Evolutionary conservation across 192 early-diverging fungal genomes (phyloP), one percentile per base, ranked within the genome.

Genomic region (Coemansia umbellata): DNA sequence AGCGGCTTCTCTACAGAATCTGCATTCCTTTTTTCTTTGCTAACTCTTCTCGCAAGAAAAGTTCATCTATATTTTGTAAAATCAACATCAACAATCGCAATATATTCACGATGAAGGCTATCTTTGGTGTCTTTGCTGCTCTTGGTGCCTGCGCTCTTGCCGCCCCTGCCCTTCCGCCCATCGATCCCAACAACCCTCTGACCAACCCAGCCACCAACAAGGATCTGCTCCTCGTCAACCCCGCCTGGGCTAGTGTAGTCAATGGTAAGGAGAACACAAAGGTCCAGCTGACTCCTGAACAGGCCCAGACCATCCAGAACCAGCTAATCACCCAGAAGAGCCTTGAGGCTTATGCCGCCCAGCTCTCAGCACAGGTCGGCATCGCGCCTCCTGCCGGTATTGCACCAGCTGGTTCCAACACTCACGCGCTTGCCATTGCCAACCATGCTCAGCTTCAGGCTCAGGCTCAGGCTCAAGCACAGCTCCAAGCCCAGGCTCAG

Each of bases 291-390:
- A 71, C 61, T 9, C 63, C 64, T 19, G 72, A 74, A 44, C 72
- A 74, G 56, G 21, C 44, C 31, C 53, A 51, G 19, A 68, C 65
- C 17, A 54, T 74, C 44, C 72, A 74, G 52, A 74, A 68, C 60
- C 72, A 74, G 49, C 31, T 74, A n/a, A 55, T 67, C 18, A 58
- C 72, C 15, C 72, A 74, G 52, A 63, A 60, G 60, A 68, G 60
- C 65, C 60, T 74, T 5, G 72, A 74, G 44, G 45, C 52, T 30
- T 51, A 55, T 37, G 72, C 72, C 24, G 72, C 72, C 4, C 60
- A 64, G 39, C 72, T 74, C n/a, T 47, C 72, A 6, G 64, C 72
- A 4, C 51, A 63, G 48, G 71, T 55, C 28, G 71, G 71, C 24
- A 35, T 74, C 31, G 31, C 52, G n/a, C 64, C 71, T 0, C 71